A percentile compares a stretch with the other conserved stretches of the same genome.
phyloP scores from a whole-genome alignment of 2,329 filamentous ascomycete genomes.

The Dactylonectria estremocensis region DNA sequence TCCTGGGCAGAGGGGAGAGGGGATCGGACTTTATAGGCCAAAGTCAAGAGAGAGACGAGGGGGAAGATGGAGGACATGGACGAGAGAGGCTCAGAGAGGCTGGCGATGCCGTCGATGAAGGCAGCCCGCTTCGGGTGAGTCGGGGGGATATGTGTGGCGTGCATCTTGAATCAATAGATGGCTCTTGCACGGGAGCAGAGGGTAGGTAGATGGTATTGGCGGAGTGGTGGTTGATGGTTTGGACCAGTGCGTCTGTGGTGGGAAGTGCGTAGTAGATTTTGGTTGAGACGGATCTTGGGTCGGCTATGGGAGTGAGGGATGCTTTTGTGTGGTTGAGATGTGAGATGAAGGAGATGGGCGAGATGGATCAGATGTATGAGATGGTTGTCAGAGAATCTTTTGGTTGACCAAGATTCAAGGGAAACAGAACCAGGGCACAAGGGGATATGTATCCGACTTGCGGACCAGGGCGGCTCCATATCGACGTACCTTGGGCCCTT shows the following conservation, averaged over 20 bases:
- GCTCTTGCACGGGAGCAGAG: not conserved
- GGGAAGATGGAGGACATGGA: slow-evolving; percentile 51
- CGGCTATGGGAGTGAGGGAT: slow-evolving; percentile 1
- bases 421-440: not conserved
- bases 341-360: not conserved
- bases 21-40: slow-evolving; percentile 51
- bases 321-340: slow-evolving; percentile 2
- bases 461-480: slow-evolving; percentile 10
- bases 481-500: slow-evolving; percentile 1
- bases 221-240: slow-evolving; percentile 10
- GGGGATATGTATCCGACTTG: slow-evolving; percentile 22
- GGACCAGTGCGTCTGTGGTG: too few species aligned
- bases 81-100: slow-evolving; percentile 50
- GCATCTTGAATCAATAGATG: slow-evolving; percentile 35
- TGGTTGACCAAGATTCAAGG: not conserved
- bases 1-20: slow-evolving; percentile 46
- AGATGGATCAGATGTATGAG: not conserved
- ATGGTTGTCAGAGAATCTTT: not conserved
- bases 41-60: slow-evolving; percentile 53
- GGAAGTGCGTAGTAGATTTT: not conserved
- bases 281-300: slow-evolving; percentile 4
- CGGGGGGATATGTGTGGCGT: slow-evolving; percentile 43
- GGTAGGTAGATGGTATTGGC: not conserved
- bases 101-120: slow-evolving; percentile 49
- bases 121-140: slow-evolving; percentile 39